phyloP scores from a whole-genome alignment of 257 asterid species.

The Handroanthus guayacan region DNA sequence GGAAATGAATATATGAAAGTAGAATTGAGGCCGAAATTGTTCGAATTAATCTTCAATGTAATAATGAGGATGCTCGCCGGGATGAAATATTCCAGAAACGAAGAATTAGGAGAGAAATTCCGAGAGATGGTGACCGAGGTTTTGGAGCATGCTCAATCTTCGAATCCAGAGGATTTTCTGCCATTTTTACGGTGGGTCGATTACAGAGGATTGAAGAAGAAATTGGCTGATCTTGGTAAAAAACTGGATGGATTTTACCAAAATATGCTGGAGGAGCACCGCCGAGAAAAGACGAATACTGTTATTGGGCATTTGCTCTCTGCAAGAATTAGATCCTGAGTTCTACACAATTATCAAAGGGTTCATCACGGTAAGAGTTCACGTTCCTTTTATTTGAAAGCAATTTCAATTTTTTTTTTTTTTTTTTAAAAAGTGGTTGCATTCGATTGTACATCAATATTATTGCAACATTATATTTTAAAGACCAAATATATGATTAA shows the following conservation, averaged over 20 bases:
- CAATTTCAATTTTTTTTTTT: background rate
- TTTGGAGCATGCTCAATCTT: constrained; percentile 40
- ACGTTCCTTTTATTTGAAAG: background rate
- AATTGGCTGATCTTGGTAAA: constrained; percentile 25
- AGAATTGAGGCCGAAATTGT: constrained; percentile 41
- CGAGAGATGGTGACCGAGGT: constrained; percentile 40
- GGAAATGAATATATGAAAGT: background rate
- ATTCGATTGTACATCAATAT: too few species aligned
- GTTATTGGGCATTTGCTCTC: constrained; percentile 53
- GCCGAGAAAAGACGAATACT: constrained; percentile 40
- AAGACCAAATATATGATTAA: too few species aligned
- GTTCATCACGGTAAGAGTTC: constrained; percentile 36
- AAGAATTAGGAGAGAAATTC: constrained; percentile 32
- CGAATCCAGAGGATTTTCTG: constrained; percentile 52
- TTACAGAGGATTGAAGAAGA: constrained; percentile 46
- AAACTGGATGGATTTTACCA: constrained; percentile 44
- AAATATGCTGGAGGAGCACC: constrained; percentile 47
- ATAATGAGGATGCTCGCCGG: constrained; percentile 49
- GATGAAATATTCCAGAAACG: constrained; percentile 25
- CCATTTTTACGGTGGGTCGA: constrained; percentile 55
- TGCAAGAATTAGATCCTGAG: constrained; percentile 48
- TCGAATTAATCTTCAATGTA: constrained; percentile 41
- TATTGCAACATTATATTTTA: too few species aligned
- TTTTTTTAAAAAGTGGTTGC: too few species aligned
- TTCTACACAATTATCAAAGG: constrained; percentile 55